Evolutionary conservation across 208 protist genomes (phyloP), one percentile per base, ranked within the genome.

Genomic region (Tritrichomonas foetus): DNA sequence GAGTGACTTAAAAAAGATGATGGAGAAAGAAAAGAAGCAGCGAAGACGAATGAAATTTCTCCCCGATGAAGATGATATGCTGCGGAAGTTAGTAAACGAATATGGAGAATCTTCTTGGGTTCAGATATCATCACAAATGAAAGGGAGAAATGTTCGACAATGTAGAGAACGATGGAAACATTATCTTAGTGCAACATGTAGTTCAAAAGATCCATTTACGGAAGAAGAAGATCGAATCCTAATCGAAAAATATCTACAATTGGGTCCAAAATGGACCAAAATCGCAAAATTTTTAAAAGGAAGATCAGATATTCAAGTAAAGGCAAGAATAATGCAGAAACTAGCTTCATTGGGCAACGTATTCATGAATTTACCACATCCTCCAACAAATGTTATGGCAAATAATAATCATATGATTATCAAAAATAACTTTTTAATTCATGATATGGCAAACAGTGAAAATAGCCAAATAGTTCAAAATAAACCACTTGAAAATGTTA

Each of bases 121-220:
- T n/a, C n/a, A 25, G 22, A 82, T 82, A 50, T 33, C 74, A 53
- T 50, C 41, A 47, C n/a, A 47, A 20, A 82, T 82, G 74, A 33
- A 33, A 30, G 74, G 74, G 20, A 3, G 74, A 50, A 82, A 82
- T 25, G 41, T 82, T n/a, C 33, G 41, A 82, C 74, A 82, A 25
- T 82, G 74, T 41, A 82, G 74, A 82, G 74, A 82, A 20, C 47
- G 74, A 82, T 82, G 74, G 74, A 25, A 36, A 27, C 74, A 82
- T 30, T n/a, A n/a, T n/a, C n/a, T n/a, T n/a, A n/a, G n/a, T n/a
- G n/a, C n/a, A n/a, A n/a, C n/a, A n/a, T n/a, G n/a, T n/a, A n/a
- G n/a, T n/a, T 25, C 13, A 64, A 64, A 64, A 20, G 74, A 36
- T 53, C 74, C 74, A 11, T 82, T 47, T 20, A 82, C n/a, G 3